phyloP scores from a whole-genome alignment of 1,139 yeast genomes.

The Yamadazyma trypodendri region DNA sequence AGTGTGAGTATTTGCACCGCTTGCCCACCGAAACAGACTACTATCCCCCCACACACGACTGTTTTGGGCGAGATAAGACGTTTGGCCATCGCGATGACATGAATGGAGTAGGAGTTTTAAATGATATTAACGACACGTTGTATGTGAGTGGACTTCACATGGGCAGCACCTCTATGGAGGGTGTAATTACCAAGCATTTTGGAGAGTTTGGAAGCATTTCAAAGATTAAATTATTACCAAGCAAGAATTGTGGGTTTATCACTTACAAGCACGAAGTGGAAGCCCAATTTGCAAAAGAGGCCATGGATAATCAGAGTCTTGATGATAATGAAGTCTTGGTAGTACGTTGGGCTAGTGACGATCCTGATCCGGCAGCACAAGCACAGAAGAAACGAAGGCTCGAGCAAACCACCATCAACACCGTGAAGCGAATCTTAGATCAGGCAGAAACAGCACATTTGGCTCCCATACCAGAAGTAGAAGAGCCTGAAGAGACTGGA shows the following conservation, averaged over 20 bases:
- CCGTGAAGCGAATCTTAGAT: conserved; percentile 30
- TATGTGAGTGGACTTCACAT: conserved; percentile 69
- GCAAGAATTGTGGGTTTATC: conserved; percentile 76
- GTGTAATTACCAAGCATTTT: conserved; percentile 48
- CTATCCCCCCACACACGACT: conserved; percentile 68
- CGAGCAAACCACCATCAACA: conserved; percentile 35
- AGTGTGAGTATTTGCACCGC: conserved; percentile 77
- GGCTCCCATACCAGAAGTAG: conserved; percentile 8
- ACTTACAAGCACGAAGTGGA: conserved; percentile 64
- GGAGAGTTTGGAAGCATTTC: conserved; percentile 79
- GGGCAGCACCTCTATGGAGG: conserved; percentile 25
- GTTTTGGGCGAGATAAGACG: conserved; percentile 90
- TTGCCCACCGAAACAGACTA: conserved; percentile 54
- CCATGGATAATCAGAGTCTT: conserved; percentile 80
- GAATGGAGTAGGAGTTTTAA: conserved; percentile 92
- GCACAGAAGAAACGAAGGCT: conserved; percentile 43
- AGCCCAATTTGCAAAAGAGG: conserved; percentile 95
- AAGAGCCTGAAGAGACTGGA: conserved; percentile 10
- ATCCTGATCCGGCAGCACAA: conserved; percentile 74
- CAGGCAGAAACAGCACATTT: neutral
- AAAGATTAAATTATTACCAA: conserved; percentile 57
- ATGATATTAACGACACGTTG: conserved; percentile 65
- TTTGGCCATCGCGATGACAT: conserved; percentile 85
- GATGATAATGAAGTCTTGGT: conserved; percentile 61
- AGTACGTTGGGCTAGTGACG: conserved; percentile 89